Base-by-base conservation (phyloP, 1,284 basidiomycete genomes). In the Anthracocystis setariae region DNA sequence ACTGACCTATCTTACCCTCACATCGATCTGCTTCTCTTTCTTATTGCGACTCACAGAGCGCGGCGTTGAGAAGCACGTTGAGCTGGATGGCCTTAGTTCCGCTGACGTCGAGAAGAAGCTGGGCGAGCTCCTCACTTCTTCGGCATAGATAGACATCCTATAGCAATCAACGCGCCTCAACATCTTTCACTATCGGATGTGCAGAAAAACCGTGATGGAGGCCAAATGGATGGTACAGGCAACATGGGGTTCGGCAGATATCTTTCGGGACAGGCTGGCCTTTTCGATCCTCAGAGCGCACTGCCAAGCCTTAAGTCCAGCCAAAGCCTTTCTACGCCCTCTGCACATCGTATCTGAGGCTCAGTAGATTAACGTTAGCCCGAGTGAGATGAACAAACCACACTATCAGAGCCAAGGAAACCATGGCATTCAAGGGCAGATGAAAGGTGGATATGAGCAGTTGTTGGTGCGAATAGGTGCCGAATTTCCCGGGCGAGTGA, bases 41-140 rank as follows among this genome's bases (percentile, higher is more conserved):
- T 23, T 24, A 3, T 8, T 38, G 0, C 20, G 13, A 25, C 33
- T 9, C 9, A 43, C 67, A 82, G 80, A 82, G 45, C 74, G 78
- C 13, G 80, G 80, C 20, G 66, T 77, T 0, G 80, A 82, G 64
- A 77, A 76, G 63, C 72, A 67, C 32, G 76, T 74, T 13, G 79
- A 81, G 54, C 67, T 82, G 20, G 77, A 79, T 46, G 77, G 75
- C 9, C 66, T 80, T 23, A 79, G 76, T 51, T 68, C 71, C n/a
- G 50, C 63, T 32, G 78, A 80, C 12, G 76, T 82, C 47, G 75
- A 77, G 64, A 79, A 78, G 73, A 77, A 78, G 67, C 38, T 82
- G 37, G 46, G 60, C 50, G 77, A 80, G 57, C 60, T 81, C 23
- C 63, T 82, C 29, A 50, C 70, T 13, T 63, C 70, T 20, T 62